These are phyloP conservation scores for Aspergillus costaricaensis DNA, from an alignment of 2,329 filamentous ascomycete genomes.

Conservation along the genomic window DNA sequence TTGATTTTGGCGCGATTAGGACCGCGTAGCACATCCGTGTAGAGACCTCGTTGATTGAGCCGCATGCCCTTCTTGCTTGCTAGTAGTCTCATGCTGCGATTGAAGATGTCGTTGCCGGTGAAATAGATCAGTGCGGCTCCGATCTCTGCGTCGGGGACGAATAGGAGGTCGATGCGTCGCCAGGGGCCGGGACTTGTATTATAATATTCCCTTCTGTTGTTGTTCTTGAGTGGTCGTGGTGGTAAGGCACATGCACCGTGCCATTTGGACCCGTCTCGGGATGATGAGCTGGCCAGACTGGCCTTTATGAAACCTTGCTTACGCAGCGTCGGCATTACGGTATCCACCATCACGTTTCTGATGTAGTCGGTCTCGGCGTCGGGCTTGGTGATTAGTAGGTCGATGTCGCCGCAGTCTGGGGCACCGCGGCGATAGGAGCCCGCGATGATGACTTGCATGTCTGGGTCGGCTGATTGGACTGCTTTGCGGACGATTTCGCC, in stretches of 20 bases:
- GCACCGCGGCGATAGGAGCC: constrained; percentile 86
- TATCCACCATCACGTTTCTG: constrained; percentile 61
- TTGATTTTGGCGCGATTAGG: constrained; percentile 20
- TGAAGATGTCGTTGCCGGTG: constrained; percentile 93
- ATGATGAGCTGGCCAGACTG: constrained; percentile 62
- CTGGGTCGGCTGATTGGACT: constrained; percentile 61
- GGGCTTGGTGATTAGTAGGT: constrained; percentile 76
- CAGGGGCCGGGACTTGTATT: constrained; percentile 52
- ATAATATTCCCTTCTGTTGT: no score
- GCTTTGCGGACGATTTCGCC: constrained; percentile 63
- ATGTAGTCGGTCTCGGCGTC: constrained; percentile 62
- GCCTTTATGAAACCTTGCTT: constrained; percentile 67
- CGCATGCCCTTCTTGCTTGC: constrained; percentile 80
- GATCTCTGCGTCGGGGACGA: constrained; percentile 76
- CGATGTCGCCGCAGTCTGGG: constrained; percentile 74
- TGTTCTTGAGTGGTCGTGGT: no score
- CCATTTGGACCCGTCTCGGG: constrained; percentile 73
- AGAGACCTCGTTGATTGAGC: constrained; percentile 81
- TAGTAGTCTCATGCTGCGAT: constrained; percentile 77
- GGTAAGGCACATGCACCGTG: constrained; percentile 80
- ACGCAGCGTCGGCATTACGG: constrained; percentile 65
- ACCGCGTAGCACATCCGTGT: constrained; percentile 58
- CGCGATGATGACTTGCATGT: constrained; percentile 71
- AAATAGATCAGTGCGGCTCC: constrained; percentile 93
- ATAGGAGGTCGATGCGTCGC: constrained; percentile 81